Base-by-base conservation (phyloP, 1,139 yeast species). In the Protomyces inundatus region DNA sequence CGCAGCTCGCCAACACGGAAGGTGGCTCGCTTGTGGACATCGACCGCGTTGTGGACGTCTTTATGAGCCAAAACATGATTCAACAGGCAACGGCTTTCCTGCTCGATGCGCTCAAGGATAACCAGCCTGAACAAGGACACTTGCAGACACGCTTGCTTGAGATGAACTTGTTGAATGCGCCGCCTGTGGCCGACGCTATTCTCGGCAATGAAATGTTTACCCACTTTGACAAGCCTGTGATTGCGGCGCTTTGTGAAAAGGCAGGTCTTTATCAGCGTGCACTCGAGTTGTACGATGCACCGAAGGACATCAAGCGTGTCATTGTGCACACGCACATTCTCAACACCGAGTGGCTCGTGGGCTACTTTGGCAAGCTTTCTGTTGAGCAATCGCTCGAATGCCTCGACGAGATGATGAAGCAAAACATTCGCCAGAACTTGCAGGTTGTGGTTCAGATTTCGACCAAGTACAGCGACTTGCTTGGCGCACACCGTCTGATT, bases 31-130 rank as follows among this genome's bases (percentile, higher is more conserved):
- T 84, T 69, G 78, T 91, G 69, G 90, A 91, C 70, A 80, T 90
- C 69, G 97, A 91, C 78, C 86, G 86, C 70, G 82, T 90, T 71
- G 95, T 97, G 54, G 98, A 95, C 74, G 87, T 93, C 68, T 95
- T 95, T 81, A 86, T 95, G 76, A 86, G 96, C 54, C 98, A 93
- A 76, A 91, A 93, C 77, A 87, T 85, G 73, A 85, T 93, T 71
- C 98, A 91, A 78, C 98, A 93, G 80, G 98, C 98, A 74, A 95
- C 99, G 53, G 97, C 98, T n/a, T 90, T 95, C 79, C 80, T 95
- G 72, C 81, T 95, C 72, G 98, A 95, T 77, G 98, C 98, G 7
- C 82, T 95, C 74, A 93, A 93, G 79, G 90, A 87, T 69, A 97
- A 95, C 77, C 82, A 86, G 53, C 98, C 98, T 61, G 89, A 93